Percentiles rank a stretch among this genome's conserved stretches.
These are phyloP conservation scores for Phaseolus lunatus DNA, from an alignment of 306 rosid genomes.

Conservation along the genomic window DNA sequence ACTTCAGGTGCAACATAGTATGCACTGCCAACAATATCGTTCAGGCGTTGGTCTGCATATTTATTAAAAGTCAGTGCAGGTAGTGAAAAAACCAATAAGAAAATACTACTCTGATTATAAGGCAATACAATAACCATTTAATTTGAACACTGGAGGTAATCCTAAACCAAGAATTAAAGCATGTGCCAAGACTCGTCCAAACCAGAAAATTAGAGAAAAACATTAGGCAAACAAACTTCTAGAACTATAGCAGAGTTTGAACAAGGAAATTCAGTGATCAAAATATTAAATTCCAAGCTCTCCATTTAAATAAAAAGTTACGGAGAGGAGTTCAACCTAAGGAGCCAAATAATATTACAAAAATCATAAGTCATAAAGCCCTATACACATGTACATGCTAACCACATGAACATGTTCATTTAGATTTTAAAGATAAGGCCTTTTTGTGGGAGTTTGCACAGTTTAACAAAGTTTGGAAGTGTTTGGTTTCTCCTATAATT, in stretches of 20 bases:
- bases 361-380: conserved; percentile 29
- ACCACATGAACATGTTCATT: neutral
- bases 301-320: neutral
- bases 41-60: conserved; percentile 86
- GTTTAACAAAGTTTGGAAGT: neutral
- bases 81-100: conserved; percentile 32
- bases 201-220: conserved; percentile 13
- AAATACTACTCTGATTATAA: conserved; percentile 6
- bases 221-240: conserved; percentile 22
- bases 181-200: conserved; percentile 22
- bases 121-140: conserved; percentile 10
- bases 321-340: neutral
- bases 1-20: conserved; percentile 99
- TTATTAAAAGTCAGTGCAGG: conserved; percentile 49
- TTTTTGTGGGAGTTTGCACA: neutral
- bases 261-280: conserved; percentile 27
- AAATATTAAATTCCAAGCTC: neutral
- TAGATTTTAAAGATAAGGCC: neutral
- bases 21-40: conserved; percentile 98
- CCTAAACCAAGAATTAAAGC: conserved; percentile 32
- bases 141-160: conserved; percentile 26
- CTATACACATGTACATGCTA: neutral
- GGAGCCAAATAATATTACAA: neutral
- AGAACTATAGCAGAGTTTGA: neutral
- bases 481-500: neutral